Evolutionary conservation across 805 yeast genomes (phyloP).

Genomic region (Scheffersomyces spartinae): DNA sequence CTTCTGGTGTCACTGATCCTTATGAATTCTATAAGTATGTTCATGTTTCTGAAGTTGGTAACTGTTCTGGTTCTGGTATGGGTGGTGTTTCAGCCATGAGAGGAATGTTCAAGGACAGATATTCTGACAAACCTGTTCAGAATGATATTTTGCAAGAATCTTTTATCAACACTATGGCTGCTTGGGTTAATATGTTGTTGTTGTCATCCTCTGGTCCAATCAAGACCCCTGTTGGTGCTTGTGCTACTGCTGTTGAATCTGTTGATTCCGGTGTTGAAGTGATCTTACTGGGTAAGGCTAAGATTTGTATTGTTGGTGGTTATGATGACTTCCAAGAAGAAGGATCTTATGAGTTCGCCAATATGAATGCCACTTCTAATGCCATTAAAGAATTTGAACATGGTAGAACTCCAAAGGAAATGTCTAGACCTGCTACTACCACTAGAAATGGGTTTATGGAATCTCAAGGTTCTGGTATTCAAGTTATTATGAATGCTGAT

Average conservation of each 20-base stretch:
- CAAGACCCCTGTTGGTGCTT: constrained; percentile 99
- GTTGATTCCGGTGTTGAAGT: constrained; percentile 94
- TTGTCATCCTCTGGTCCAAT: constrained; percentile 97
- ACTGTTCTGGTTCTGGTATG: constrained; percentile 99
- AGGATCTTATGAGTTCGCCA: constrained; percentile 95
- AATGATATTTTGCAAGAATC: constrained; percentile 97
- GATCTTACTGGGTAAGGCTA: constrained; percentile 86
- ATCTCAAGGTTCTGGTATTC: constrained; percentile 98
- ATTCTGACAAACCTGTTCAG: constrained; percentile 86
- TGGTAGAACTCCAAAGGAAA: constrained; percentile 96
- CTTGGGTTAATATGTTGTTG: constrained; percentile 98
- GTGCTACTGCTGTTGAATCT: constrained; percentile 98
- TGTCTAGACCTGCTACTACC: constrained; percentile 98
- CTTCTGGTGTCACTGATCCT: constrained; percentile 96
- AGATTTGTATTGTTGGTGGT: constrained; percentile 96
- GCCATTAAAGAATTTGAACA: constrained; percentile 78
- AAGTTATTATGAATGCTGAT: constrained; percentile 90
- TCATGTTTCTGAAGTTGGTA: constrained; percentile 97
- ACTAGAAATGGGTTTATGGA: constrained; percentile 98
- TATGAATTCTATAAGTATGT: constrained; percentile 97
- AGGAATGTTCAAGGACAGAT: constrained; percentile 97
- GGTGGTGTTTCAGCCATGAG: constrained; percentile 97
- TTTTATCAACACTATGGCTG: constrained; percentile 97
- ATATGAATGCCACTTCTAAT: constrained; percentile 97
- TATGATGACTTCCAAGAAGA: constrained; percentile 99